A percentile compares a stretch with the other conserved stretches of the same genome.
phyloP scores from a whole-genome alignment of 2,329 filamentous ascomycete genomes.

The Alternaria solani region DNA sequence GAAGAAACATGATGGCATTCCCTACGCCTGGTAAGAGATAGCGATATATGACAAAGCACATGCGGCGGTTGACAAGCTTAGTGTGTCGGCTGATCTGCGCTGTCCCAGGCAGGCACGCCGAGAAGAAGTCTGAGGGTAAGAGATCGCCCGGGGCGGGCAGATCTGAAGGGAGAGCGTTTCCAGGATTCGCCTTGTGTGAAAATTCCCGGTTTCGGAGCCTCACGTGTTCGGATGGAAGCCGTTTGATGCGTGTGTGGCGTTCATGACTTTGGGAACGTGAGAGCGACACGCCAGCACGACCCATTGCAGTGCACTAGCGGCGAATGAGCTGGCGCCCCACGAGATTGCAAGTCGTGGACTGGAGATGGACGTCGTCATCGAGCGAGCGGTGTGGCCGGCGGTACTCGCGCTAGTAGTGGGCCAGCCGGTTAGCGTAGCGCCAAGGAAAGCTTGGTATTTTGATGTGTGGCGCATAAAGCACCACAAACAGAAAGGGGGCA shows the following conservation, averaged over 20 bases:
- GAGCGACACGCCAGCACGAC: constrained; percentile 3
- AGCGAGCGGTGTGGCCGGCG: constrained; percentile 14
- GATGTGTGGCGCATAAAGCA: constrained; percentile 8
- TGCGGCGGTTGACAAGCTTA: constrained; percentile 5
- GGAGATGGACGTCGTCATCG: constrained; percentile 19
- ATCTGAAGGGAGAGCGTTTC: constrained; percentile 17
- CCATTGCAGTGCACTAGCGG: background rate
- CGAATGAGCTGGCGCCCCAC: constrained; percentile 11
- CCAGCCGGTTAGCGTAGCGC: constrained; percentile 5
- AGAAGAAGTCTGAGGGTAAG: constrained; percentile 2
- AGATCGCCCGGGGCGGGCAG: constrained; percentile 27
- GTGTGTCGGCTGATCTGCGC: constrained; percentile 14
- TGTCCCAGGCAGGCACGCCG: constrained; percentile 6
- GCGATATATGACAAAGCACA: constrained; percentile 14
- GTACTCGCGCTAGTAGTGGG: constrained; percentile 2
- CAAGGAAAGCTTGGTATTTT: constrained; percentile 15
- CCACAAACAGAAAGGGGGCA: background rate
- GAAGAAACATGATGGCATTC: background rate
- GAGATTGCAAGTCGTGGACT: constrained; percentile 2
- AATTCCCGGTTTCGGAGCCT: constrained; percentile 14
- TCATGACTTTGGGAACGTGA: background rate
- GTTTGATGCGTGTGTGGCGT: constrained; percentile 9
- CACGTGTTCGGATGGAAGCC: constrained; percentile 4
- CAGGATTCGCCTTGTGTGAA: constrained; percentile 12
- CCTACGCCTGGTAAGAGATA: background rate